Evolutionary conservation across 257 asterid genomes (phyloP), one percentile per base, ranked within the genome.

Genomic region (Solanum pimpinellifolium): DNA sequence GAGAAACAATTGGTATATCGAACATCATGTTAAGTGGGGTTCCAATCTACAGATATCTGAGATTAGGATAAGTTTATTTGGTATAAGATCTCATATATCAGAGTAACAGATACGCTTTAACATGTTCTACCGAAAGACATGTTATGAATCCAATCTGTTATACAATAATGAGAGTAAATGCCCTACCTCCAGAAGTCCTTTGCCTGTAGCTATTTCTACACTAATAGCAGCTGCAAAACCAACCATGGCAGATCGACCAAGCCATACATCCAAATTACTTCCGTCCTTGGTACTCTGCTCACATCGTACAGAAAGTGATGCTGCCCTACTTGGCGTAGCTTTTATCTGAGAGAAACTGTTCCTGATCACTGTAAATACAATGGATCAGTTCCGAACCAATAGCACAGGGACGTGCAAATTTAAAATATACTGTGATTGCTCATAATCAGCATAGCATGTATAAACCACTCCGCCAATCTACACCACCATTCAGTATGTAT

Each of bases 181-280:
- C 7, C 72, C 49, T 75, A 92, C 94, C 94, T 92, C 93, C 25
- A 92, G 88, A 87, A 91, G 97, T 65, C 98, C 99, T 93, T 94
- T 95, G 65, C 99, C 99, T 9, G 99, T 94, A 2, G 90, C 91
- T 56, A 95, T 86, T 89, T 95, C 99, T 70, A 95, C 94, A 85
- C 89, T 94, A 83, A 97, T 85, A 77, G 95, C 97, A 47, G 91
- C 90, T 46, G 98, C 98, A 90, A 96, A 96, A 77, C 98, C 96
- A 87, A 92, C 49, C 99, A 97, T 97, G 27, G 99, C 98, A 3
- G 95, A 74, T 59, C 98, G 93, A 47, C 99, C 99, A 44, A 94
- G 93, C 98, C 99, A 97, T 83, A 95, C 91, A 49, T 97, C 98
- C 87, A 97, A 74, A 83, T 95, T 91, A 83, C 83, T 85, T 41